phyloP scores from a whole-genome alignment of 805 yeast genomes.

The Suhomyces xylopsoci region DNA sequence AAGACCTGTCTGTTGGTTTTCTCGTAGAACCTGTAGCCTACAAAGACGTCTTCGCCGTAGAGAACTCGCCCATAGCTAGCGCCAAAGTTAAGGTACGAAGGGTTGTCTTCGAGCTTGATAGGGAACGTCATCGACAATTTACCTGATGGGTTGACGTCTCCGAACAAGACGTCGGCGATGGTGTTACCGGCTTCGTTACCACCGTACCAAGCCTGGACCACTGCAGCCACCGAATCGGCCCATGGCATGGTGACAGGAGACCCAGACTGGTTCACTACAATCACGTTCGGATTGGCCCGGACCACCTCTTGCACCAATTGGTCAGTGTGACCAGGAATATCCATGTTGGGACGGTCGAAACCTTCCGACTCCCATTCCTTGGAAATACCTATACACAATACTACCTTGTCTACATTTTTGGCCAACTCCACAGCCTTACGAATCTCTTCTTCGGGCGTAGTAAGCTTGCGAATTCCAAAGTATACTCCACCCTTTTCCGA shows the following conservation, averaged over 20 bases:
- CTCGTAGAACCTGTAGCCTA: conserved; percentile 63
- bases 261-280: conserved; percentile 58
- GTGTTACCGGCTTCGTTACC: conserved; percentile 59
- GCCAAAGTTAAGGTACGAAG: conserved; percentile 51
- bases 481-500: conserved; percentile 22
- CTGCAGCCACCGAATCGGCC: conserved; percentile 36
- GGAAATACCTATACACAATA: conserved; percentile 50
- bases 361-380: conserved; percentile 62
- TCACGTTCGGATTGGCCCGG: conserved; percentile 48
- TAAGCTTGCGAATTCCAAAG: conserved; percentile 21
- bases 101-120: conserved; percentile 48
- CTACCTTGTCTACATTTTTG: conserved; percentile 48
- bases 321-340: conserved; percentile 48
- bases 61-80: conserved; percentile 51
- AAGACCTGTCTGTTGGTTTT: conserved; percentile 42
- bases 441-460: conserved; percentile 21
- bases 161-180: conserved; percentile 58
- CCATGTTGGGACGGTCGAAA: conserved; percentile 49
- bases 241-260: conserved; percentile 62
- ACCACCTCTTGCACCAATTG: conserved; percentile 44
- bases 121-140: conserved; percentile 59
- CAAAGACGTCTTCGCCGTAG: conserved; percentile 65
- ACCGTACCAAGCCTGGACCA: conserved; percentile 55
- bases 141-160: conserved; percentile 60
- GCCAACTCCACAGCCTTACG: conserved; percentile 48